These are phyloP conservation scores for Pichia sp. DNA, from an alignment of 1,139 yeast genomes.

Conservation along the genomic window DNA sequence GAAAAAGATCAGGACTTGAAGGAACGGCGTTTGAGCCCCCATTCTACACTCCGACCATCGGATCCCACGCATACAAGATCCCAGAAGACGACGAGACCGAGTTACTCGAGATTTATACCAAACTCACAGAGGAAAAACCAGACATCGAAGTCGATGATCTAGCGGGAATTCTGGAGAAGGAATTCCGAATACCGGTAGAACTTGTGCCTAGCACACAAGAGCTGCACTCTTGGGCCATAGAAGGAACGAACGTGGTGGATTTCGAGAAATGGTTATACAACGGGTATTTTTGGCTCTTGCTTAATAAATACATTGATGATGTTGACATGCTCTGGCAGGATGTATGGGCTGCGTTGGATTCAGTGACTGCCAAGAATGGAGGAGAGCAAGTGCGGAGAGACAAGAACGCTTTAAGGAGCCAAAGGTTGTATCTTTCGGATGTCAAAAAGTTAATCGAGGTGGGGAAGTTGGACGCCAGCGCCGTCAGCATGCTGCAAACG, in stretches of 20 bases:
- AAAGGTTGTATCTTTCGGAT: slow-evolving; percentile 33
- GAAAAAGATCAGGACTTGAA: slow-evolving; percentile 7
- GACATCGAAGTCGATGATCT: slow-evolving; percentile 10
- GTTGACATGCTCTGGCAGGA: slow-evolving; percentile 40
- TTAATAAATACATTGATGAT: slow-evolving; percentile 34
- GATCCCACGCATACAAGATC: slow-evolving; percentile 15
- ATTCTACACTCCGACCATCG: slow-evolving; percentile 14
- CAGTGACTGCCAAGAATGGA: neutral
- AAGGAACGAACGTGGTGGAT: slow-evolving; percentile 34
- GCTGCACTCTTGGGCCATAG: slow-evolving; percentile 28
- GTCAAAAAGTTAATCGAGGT: slow-evolving; percentile 33
- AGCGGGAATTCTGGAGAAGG: neutral
- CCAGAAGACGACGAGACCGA: slow-evolving; percentile 17
- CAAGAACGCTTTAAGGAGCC: slow-evolving; percentile 2
- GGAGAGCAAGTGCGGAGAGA: too few species aligned
- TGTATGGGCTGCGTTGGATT: slow-evolving; percentile 26
- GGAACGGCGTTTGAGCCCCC: slow-evolving; percentile 17
- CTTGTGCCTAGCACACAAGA: slow-evolving; percentile 25
- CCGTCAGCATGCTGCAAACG: slow-evolving; percentile 41
- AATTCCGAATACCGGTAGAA: slow-evolving; percentile 22
- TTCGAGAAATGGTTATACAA: slow-evolving; percentile 39
- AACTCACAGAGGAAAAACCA: slow-evolving; percentile 8
- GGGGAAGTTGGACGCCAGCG: slow-evolving; percentile 32
- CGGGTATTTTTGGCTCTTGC: slow-evolving; percentile 38
- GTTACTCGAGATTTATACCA: slow-evolving; percentile 15